Evolutionary conservation across 2,329 filamentous ascomycete genomes (phyloP).

Genomic region (Gremmenia infestans): DNA sequence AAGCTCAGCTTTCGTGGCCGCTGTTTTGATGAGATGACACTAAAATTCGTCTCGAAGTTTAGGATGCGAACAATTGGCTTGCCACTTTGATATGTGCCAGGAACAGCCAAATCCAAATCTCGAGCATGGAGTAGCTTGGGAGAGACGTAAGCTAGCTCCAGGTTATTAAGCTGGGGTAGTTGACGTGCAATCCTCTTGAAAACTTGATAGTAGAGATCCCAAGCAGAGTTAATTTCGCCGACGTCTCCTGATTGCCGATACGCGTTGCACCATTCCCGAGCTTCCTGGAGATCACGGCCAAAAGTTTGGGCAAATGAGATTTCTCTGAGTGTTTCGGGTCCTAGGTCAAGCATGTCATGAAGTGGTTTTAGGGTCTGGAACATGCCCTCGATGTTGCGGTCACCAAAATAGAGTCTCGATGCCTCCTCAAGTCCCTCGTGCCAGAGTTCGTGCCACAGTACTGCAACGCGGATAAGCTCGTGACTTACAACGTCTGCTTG

Average conservation of each 20-base stretch:
- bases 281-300: slow-evolving; percentile 89
- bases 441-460: slow-evolving; percentile 98
- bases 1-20: slow-evolving; percentile 84
- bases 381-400: slow-evolving; percentile 97
- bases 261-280: slow-evolving; percentile 90
- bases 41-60: slow-evolving; percentile 85
- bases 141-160: slow-evolving; percentile 95
- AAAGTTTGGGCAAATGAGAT: slow-evolving; percentile 98
- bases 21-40: slow-evolving; percentile 95
- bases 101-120: slow-evolving; percentile 89
- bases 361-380: slow-evolving; percentile 84
- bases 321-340: slow-evolving; percentile 88
- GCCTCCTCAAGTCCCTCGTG: slow-evolving; percentile 97
- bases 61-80: slow-evolving; percentile 76
- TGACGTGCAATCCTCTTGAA: slow-evolving; percentile 95
- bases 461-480: slow-evolving; percentile 93
- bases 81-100: slow-evolving; percentile 83
- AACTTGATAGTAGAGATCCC: slow-evolving; percentile 98
- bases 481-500: slow-evolving; percentile 94
- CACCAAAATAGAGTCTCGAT: slow-evolving; percentile 92
- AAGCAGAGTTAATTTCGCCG: slow-evolving; percentile 94
- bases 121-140: slow-evolving; percentile 83
- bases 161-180: slow-evolving; percentile 81
- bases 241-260: slow-evolving; percentile 86
- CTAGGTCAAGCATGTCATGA: slow-evolving; percentile 84